Conservation (phyloP, 345 rosid species). For the Aurinia saxatilis region DNA sequence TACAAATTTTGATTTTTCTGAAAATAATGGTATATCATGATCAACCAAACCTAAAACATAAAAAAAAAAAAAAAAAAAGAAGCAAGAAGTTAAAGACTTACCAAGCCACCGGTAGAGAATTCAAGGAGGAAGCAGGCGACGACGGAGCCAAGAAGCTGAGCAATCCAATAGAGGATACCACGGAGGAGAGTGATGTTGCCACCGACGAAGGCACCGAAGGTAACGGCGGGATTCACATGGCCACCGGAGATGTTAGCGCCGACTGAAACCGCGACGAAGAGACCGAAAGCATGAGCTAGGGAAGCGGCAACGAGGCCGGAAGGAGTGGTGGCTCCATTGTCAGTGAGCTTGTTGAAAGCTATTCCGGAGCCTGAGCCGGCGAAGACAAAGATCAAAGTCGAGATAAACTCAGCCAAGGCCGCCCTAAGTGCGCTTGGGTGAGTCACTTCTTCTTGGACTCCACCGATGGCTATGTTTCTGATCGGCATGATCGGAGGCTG, state of each 20-base stretch:
- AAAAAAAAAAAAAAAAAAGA: too few relatives aligned
- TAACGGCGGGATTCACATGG: conserved; percentile 85
- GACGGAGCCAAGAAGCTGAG: too few relatives aligned
- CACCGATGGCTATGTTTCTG: conserved; percentile 81
- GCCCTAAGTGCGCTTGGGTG: conserved; percentile 68
- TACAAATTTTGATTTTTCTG: neutral
- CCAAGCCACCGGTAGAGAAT: conserved; percentile 68
- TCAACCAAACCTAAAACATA: neutral
- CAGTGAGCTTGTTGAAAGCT: conserved; percentile 76
- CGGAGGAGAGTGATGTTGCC: conserved; percentile 88
- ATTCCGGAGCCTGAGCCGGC: conserved; percentile 93
- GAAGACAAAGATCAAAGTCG: conserved; percentile 75
- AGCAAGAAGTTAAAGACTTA: conserved; percentile 21
- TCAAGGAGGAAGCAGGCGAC: conserved; percentile 77
- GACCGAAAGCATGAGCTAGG: conserved; percentile 72
- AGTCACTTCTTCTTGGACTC: conserved; percentile 48
- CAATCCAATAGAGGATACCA: conserved; percentile 70
- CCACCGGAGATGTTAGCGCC: conserved; percentile 88
- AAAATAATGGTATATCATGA: neutral
- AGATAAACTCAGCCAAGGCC: conserved; percentile 84
- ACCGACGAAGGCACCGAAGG: conserved; percentile 72
- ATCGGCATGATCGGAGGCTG: conserved; percentile 51
- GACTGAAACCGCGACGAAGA: conserved; percentile 78
- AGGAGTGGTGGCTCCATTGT: conserved; percentile 63
- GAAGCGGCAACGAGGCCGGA: conserved; percentile 70